phyloP scores from a whole-genome alignment of 495 filamentous ascomycete genomes.

The Talaromyces adpressus region DNA sequence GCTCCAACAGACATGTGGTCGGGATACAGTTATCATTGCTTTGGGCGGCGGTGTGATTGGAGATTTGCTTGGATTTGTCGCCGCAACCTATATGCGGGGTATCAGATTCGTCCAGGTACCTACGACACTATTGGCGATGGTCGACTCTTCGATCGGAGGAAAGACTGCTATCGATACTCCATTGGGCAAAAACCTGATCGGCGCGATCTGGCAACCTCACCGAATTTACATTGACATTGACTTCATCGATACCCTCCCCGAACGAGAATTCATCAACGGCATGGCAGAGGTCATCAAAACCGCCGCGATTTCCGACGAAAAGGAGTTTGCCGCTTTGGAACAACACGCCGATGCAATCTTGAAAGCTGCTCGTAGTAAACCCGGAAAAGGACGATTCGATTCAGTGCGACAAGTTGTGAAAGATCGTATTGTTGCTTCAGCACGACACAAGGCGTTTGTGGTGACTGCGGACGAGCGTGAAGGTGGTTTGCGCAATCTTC shows the following conservation, averaged over 20 bases:
- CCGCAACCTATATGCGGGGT: slow-evolving; percentile 96
- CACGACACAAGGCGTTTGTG: slow-evolving; percentile 84
- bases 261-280: slow-evolving; percentile 93
- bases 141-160: slow-evolving; percentile 95
- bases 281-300: slow-evolving; percentile 99
- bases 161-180: slow-evolving; percentile 98
- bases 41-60: slow-evolving; percentile 97
- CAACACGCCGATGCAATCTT: slow-evolving; percentile 70
- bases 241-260: slow-evolving; percentile 86
- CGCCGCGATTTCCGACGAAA: slow-evolving; percentile 88
- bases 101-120: slow-evolving; percentile 95
- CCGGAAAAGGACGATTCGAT: slow-evolving; percentile 51
- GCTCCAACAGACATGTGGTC: slow-evolving; percentile 78
- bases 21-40: slow-evolving; percentile 91
- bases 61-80: slow-evolving; percentile 94
- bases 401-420: slow-evolving; percentile 72
- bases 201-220: slow-evolving; percentile 92
- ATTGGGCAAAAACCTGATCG: slow-evolving; percentile 94
- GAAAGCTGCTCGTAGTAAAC: slow-evolving; percentile 54
- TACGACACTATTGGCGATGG: slow-evolving; percentile 92
- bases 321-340: slow-evolving; percentile 81
- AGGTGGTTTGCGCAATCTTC: slow-evolving; percentile 85
- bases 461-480: slow-evolving; percentile 92
- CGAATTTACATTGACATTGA: slow-evolving; percentile 90
- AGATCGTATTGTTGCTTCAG: slow-evolving; percentile 80